A percentile compares a stretch with the other conserved stretches of the same genome.
These are phyloP conservation scores for Xanthoconium purpureum DNA, from an alignment of 768 basidiomycete species.

Conservation along the genomic window DNA sequence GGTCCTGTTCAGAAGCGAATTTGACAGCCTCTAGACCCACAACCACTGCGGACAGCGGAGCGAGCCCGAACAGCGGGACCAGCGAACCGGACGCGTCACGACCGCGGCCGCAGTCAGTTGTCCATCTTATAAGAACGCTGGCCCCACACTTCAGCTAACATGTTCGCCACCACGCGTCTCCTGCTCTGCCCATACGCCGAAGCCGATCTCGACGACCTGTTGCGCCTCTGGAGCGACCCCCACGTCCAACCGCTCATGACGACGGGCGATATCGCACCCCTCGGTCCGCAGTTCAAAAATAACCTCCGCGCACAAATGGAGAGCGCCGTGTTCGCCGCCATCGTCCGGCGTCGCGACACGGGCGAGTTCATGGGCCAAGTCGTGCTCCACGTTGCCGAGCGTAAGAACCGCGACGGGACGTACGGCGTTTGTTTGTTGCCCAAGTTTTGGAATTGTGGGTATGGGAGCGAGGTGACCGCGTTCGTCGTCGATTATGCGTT, in stretches of 20 bases:
- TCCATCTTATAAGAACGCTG: background rate
- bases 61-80: background rate
- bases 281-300: slow-evolving; percentile 15
- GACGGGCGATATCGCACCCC: slow-evolving; percentile 13
- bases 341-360: slow-evolving; percentile 29
- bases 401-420: slow-evolving; percentile 31
- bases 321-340: slow-evolving; percentile 25
- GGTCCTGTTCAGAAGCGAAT: background rate
- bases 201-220: slow-evolving; percentile 32
- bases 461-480: slow-evolving; percentile 39
- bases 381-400: slow-evolving; percentile 24
- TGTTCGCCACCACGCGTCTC: slow-evolving; percentile 34
- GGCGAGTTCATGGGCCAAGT: slow-evolving; percentile 34
- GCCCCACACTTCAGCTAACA: background rate
- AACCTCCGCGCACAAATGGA: slow-evolving; percentile 23
- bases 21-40: background rate
- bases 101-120: slow-evolving; percentile 22
- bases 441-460: slow-evolving; percentile 39
- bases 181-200: slow-evolving; percentile 33
- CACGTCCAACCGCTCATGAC: slow-evolving; percentile 23
- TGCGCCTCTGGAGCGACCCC: slow-evolving; percentile 30
- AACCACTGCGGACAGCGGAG: slow-evolving; percentile 5
- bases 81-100: background rate
- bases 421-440: slow-evolving; percentile 32
- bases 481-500: slow-evolving; percentile 44